Conservation (phyloP, 371 early-diverging fungal species). For the Mucor racemosus region DNA sequence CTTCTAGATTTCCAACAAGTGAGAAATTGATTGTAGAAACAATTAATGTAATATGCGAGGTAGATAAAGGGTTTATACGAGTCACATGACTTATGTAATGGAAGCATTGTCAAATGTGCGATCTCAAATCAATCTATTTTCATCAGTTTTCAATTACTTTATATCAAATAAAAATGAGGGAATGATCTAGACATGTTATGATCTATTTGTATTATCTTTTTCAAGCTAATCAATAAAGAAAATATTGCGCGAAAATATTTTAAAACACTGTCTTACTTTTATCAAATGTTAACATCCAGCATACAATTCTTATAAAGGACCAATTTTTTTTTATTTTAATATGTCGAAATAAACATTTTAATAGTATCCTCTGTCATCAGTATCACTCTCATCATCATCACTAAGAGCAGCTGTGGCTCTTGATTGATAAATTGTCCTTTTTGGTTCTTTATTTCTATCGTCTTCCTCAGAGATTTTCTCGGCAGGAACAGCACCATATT, state of each 20-base stretch:
- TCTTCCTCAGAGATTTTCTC: conserved; percentile 38
- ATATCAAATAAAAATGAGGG: too few relatives aligned
- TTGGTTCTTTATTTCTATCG: conserved; percentile 19
- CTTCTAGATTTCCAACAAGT: not conserved
- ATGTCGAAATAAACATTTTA: conserved; percentile 11
- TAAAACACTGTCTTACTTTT: too few relatives aligned
- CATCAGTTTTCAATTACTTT: too few relatives aligned
- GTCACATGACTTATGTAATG: not conserved
- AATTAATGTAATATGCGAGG: conserved; percentile 2
- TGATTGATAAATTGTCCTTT: conserved; percentile 49
- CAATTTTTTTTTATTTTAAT: too few relatives aligned
- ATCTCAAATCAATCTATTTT: too few relatives aligned
- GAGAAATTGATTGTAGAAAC: not conserved
- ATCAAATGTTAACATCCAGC: too few relatives aligned
- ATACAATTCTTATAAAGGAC: too few relatives aligned
- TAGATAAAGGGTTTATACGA: not conserved
- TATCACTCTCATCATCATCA: conserved; percentile 59
- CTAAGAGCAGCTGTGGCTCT: conserved; percentile 62
- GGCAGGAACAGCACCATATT: conserved; percentile 49
- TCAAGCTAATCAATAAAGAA: too few relatives aligned
- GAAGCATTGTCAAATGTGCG: not conserved
- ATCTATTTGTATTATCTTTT: too few relatives aligned
- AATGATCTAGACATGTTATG: too few relatives aligned
- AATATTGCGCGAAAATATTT: too few relatives aligned
- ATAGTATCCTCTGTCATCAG: conserved; percentile 56